These are phyloP conservation scores for Gloeostereum incarnatum DNA, from an alignment of 768 basidiomycete species.

Conservation along the genomic window DNA sequence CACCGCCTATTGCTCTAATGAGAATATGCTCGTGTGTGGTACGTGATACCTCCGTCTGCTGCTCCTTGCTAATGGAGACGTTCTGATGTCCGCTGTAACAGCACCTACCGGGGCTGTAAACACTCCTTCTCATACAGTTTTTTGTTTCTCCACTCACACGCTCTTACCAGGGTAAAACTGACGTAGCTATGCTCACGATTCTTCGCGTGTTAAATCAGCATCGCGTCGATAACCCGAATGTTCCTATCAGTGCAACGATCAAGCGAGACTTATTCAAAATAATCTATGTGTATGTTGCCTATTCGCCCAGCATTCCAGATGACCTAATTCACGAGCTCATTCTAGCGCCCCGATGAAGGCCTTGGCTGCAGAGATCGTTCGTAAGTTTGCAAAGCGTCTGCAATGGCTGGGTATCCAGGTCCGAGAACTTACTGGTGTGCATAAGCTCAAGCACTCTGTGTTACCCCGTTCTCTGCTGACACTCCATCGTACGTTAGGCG, in stretches of 20 bases:
- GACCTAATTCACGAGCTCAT: neutral
- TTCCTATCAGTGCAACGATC: constrained; percentile 39
- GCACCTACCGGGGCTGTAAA: constrained; percentile 95
- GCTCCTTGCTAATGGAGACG: neutral
- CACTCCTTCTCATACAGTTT: constrained; percentile 7
- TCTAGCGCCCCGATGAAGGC: constrained; percentile 96
- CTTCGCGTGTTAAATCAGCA: constrained; percentile 82
- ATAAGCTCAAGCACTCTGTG: neutral
- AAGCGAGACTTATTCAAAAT: constrained; percentile 79
- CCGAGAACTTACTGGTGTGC: constrained; percentile 79
- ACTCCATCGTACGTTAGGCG: constrained; percentile 38
- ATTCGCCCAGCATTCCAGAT: neutral
- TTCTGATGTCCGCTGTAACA: constrained; percentile 19
- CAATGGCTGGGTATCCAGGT: constrained; percentile 84
- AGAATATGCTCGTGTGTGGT: constrained; percentile 94
- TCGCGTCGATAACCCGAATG: constrained; percentile 18
- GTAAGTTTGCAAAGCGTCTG: constrained; percentile 85
- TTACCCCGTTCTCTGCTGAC: neutral
- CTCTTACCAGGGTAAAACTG: constrained; percentile 92
- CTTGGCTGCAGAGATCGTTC: constrained; percentile 88
- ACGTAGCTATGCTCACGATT: constrained; percentile 91
- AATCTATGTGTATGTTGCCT: constrained; percentile 78
- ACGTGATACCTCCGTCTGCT: constrained; percentile 12
- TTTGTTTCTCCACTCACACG: no score
- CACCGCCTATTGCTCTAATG: constrained; percentile 90